These are phyloP conservation scores for Boletus sp. DNA, from an alignment of 768 basidiomycete genomes.

Conservation along the genomic window DNA sequence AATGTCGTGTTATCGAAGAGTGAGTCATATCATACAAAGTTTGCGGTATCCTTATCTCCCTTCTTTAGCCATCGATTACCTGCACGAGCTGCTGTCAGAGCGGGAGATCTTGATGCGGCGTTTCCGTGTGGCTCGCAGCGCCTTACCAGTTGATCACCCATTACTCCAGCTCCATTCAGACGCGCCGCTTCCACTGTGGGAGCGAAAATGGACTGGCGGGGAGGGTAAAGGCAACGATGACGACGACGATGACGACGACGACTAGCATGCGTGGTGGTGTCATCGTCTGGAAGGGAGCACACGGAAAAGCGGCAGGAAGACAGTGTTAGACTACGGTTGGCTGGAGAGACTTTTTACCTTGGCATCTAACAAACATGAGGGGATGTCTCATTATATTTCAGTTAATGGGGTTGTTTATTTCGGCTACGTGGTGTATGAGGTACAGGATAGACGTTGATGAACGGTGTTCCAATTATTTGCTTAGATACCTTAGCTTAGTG, in stretches of 20 bases:
- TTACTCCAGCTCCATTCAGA: conserved; percentile 35
- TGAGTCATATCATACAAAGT: conserved; percentile 35
- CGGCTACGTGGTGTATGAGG: conserved; percentile 6
- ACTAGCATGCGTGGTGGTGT: conserved; percentile 17
- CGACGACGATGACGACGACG: conserved; percentile 48
- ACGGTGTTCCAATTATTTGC: conserved; percentile 4
- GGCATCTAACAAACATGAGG: conserved; percentile 3
- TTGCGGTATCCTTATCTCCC: not conserved
- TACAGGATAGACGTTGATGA: not conserved
- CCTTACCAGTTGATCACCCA: conserved; percentile 61
- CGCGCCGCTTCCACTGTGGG: conserved; percentile 57
- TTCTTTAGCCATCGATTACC: conserved; percentile 76
- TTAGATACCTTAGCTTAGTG: conserved; percentile 20
- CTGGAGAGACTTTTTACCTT: not conserved
- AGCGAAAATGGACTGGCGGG: conserved; percentile 82
- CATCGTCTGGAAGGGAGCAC: not conserved
- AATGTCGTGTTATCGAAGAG: conserved; percentile 87
- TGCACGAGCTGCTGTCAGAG: conserved; percentile 62
- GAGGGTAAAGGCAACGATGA: conserved; percentile 47
- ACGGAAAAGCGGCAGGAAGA: not conserved
- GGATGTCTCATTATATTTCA: conserved; percentile 25
- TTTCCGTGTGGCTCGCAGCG: conserved; percentile 53
- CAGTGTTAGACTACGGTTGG: not conserved
- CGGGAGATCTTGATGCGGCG: conserved; percentile 56
- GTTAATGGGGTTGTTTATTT: conserved; percentile 20